These are phyloP conservation scores for Chlamydomonas eustigma DNA, from an alignment of 139 green algal species.

Conservation along the genomic window DNA sequence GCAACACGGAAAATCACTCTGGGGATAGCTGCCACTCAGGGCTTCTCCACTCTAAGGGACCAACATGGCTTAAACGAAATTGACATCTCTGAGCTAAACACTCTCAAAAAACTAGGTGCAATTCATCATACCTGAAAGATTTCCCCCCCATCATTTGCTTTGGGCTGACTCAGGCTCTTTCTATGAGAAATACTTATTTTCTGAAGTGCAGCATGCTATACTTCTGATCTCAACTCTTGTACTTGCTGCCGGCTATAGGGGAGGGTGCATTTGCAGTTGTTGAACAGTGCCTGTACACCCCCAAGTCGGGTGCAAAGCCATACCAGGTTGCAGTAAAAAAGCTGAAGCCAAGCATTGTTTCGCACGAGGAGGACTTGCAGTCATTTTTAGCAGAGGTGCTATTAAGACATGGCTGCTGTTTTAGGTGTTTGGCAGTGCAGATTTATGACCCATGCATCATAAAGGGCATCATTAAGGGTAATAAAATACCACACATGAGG, in stretches of 20 bases:
- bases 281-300: slow-evolving; percentile 10
- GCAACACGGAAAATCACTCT: neutral
- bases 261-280: slow-evolving; percentile 13
- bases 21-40: neutral
- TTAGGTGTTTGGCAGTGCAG: too few relatives aligned
- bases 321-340: slow-evolving; percentile 8
- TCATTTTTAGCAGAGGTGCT: slow-evolving; percentile 5
- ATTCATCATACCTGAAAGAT: too few relatives aligned
- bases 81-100: neutral
- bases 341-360: neutral
- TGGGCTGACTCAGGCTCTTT: too few relatives aligned
- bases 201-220: too few relatives aligned
- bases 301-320: neutral
- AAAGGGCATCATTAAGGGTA: too few relatives aligned
- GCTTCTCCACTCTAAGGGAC: slow-evolving; percentile 7
- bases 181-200: too few relatives aligned
- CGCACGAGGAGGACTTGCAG: neutral
- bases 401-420: too few relatives aligned
- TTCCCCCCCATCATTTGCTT: too few relatives aligned
- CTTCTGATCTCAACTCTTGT: too few relatives aligned
- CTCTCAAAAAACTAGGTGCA: slow-evolving; percentile 9
- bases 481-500: too few relatives aligned
- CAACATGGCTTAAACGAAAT: slow-evolving; percentile 9
- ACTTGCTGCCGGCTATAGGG: too few relatives aligned
- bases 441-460: too few relatives aligned